Evolutionary conservation across 2,329 filamentous ascomycete genomes (phyloP), one percentile per base, ranked within the genome.

Genomic region (Paracoccidioides brasiliensis): DNA sequence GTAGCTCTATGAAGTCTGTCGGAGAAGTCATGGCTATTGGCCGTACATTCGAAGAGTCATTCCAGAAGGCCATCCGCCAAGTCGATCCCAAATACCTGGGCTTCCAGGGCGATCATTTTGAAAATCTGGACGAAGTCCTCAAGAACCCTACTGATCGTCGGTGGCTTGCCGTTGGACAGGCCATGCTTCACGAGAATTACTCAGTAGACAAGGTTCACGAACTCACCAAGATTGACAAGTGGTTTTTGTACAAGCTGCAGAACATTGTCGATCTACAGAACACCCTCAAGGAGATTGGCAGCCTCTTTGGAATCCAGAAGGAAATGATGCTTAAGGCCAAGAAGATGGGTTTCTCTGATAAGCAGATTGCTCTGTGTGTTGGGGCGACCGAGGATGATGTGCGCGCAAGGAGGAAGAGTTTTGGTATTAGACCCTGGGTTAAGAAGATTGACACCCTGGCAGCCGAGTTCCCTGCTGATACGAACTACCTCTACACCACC

Each of bases 21-120:
- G 93, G 93, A 69, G 93, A 98, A 74, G 93, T 98, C 58, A 98
- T 98, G 93, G 93, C 93, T 61, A 97, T 98, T 66, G 93, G 93
- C 63, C 85, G 93, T 72, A 97, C 93, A 35, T 98, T 97, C 65
- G 93, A 98, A 74, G 93, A 98, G 76, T 95, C 90, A 14, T 95
- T 98, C 78, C 93, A 98, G 74, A 98, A 98, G 78, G 93, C 93
- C 60, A 95, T 96, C 68, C 88, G 93, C 58, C 89, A 95, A 76
- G 91, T 98, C 61, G 93, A 98, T 69, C 91, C 93, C 63, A 82
- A 81, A 66, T 97, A 88, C 70, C 75, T 91, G 61, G 93, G 93
- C 62, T 94, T 97, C 78, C 90, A 97, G 76, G 91, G 90, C 56
- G 91, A 91, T 72, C 85, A 91, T 68, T 97, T 97, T 64, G 90